Base-by-base conservation (phyloP, 1,284 basidiomycete genomes). In the Retiboletus fuscus region DNA sequence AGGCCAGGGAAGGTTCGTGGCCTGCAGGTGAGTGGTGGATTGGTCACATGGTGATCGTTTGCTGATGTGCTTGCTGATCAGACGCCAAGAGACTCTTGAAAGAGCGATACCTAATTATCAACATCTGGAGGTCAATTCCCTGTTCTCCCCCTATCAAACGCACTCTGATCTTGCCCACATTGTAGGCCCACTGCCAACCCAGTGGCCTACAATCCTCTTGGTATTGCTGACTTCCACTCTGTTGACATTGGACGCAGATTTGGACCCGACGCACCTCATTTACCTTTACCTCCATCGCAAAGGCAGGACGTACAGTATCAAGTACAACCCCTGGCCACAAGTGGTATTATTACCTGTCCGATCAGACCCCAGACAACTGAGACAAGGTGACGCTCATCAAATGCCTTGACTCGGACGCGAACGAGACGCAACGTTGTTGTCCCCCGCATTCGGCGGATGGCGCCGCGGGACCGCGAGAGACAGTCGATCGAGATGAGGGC, bases 271-370 rank as follows among this genome's bases (percentile, higher is more conserved):
- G 5, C 77, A 80, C 62, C 74, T 83, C 63, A 78, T 83, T 61
- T 84, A 83, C 73, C 77, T 83, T 61, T 84, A 83, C 73, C 77
- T 78, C 15, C 72, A 80, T 57, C 77, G 80, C 28, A 82, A 83
- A 63, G 83, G 85, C 3, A 79, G 76, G 69, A 84, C 81, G n/a
- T 85, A 81, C 76, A 77, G 75, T 69, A 51, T 78, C 66, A 72
- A 68, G 67, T 79, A 84, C 75, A 85, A 83, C 68, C 81, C n/a
- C 84, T 3, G 66, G 76, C 24, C 86, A 88, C 73, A 73, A 76
- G 69, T 88, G 85, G 86, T 86, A 87, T 76, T 86, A 87, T 76
- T 87, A 86, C 78, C 75, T 87, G 58, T 30, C 55, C 22, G 34
- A 60, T 28, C 57, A 60, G 47, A 49, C 6, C 22, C 47, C 47